Evolutionary conservation across 805 yeast species (phyloP).

Genomic region (Suhomyces kilbournensis): DNA sequence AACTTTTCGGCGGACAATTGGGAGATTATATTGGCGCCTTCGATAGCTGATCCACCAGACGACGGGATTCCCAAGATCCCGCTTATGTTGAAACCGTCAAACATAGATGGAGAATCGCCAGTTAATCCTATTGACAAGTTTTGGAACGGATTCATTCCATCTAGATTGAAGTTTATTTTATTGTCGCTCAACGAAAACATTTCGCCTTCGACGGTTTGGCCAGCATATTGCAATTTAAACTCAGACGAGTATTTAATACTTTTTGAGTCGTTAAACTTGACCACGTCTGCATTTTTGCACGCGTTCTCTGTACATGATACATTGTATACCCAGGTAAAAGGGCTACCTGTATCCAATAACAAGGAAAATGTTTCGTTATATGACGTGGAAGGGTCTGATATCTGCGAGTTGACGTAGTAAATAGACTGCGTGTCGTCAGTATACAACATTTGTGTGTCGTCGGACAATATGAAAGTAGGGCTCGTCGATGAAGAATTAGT

Average conservation of each 20-base stretch:
- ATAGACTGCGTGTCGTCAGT: constrained; percentile 12
- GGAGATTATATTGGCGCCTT: constrained; percentile 43
- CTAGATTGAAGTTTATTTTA: constrained; percentile 29
- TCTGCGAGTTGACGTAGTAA: constrained; percentile 10
- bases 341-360: constrained; percentile 64
- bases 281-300: constrained; percentile 33
- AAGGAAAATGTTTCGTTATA: constrained; percentile 39
- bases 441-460: constrained; percentile 5
- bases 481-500: neutral
- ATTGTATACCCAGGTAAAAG: constrained; percentile 62
- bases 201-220: constrained; percentile 52
- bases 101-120: constrained; percentile 48
- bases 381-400: constrained; percentile 20
- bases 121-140: constrained; percentile 56
- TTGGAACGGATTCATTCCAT: constrained; percentile 14
- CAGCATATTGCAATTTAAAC: constrained; percentile 51
- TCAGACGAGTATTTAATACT: constrained; percentile 19
- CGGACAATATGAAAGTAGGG: constrained; percentile 3
- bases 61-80: constrained; percentile 60
- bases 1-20: constrained; percentile 32
- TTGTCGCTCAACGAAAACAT: constrained; percentile 35
- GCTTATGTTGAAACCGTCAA: constrained; percentile 49
- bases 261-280: constrained; percentile 19
- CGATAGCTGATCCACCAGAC: neutral
- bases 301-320: constrained; percentile 43